Conservation (phyloP, 495 filamentous ascomycete genomes). For the Cercophora newfieldiana region DNA sequence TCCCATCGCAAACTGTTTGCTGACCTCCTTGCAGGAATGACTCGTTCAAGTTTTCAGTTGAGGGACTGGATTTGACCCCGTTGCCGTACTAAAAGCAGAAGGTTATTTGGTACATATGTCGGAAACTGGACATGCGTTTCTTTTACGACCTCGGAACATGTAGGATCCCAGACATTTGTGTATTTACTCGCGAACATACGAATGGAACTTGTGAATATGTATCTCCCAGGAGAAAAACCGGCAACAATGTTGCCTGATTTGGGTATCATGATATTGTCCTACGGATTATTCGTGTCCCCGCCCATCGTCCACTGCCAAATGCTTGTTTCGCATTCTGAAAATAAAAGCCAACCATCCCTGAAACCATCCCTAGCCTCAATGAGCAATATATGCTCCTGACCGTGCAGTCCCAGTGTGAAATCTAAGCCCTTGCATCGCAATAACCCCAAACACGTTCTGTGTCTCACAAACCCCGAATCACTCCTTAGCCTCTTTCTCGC, state of each 20-base stretch:
- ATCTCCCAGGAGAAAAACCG: neutral
- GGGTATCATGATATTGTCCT: constrained; percentile 12
- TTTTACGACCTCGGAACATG: neutral
- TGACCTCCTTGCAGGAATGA: constrained; percentile 57
- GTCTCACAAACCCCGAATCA: neutral
- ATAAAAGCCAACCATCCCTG: neutral
- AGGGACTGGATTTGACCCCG: constrained; percentile 70
- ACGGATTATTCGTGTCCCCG: neutral
- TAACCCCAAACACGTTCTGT: neutral
- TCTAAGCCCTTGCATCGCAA: constrained; percentile 25
- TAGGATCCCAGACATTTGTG: no score
- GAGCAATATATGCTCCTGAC: neutral
- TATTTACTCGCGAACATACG: no score
- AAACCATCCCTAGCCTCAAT: constrained; percentile 5
- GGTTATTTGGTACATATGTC: neutral
- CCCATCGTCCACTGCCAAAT: neutral
- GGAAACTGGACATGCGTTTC: neutral
- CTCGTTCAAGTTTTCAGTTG: constrained; percentile 74
- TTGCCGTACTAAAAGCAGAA: constrained; percentile 53
- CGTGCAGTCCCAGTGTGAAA: neutral
- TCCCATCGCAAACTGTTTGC: neutral
- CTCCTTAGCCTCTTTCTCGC: constrained; percentile 15
- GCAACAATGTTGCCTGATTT: neutral
- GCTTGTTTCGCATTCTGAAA: neutral
- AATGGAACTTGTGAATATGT: neutral